A percentile compares a stretch with the other conserved stretches of the same genome.
phyloP scores from a whole-genome alignment of 2,329 filamentous ascomycete species.

The Aspergillus spinulosporus region DNA sequence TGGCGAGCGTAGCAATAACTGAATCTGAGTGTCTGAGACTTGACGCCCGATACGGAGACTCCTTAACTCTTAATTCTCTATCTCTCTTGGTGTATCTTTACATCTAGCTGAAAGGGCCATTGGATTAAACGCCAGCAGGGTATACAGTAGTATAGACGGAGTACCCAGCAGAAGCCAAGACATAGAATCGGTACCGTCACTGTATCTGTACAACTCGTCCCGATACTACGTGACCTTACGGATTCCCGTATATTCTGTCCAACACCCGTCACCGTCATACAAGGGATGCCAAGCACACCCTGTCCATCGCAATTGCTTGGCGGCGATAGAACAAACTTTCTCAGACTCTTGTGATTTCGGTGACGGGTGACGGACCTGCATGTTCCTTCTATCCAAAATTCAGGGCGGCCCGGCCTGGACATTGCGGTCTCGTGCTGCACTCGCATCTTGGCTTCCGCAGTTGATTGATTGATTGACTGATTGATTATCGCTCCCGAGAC shows the following conservation, averaged over 20 bases:
- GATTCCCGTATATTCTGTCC: no score
- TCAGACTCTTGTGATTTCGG: background rate
- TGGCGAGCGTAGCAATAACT: slow-evolving; percentile 21
- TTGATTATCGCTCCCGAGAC: background rate
- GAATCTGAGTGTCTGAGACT: background rate
- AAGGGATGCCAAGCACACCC: slow-evolving; percentile 12
- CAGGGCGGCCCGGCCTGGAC: background rate
- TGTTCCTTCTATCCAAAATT: background rate
- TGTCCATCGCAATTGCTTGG: slow-evolving; percentile 11
- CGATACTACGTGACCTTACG: no score
- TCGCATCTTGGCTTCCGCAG: background rate
- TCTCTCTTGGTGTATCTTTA: no score
- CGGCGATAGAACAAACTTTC: background rate
- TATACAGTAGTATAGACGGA: no score
- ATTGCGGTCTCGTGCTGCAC: background rate
- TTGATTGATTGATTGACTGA: background rate
- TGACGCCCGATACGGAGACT: no score
- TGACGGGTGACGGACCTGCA: background rate
- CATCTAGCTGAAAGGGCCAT: no score
- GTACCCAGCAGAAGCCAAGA: no score
- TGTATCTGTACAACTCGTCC: no score
- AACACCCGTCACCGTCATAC: background rate
- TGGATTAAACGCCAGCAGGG: no score
- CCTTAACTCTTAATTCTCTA: no score
- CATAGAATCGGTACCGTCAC: no score